These are phyloP conservation scores for Backusella morwellensis DNA, from an alignment of 192 early-diverging fungal genomes.

Conservation along the genomic window DNA sequence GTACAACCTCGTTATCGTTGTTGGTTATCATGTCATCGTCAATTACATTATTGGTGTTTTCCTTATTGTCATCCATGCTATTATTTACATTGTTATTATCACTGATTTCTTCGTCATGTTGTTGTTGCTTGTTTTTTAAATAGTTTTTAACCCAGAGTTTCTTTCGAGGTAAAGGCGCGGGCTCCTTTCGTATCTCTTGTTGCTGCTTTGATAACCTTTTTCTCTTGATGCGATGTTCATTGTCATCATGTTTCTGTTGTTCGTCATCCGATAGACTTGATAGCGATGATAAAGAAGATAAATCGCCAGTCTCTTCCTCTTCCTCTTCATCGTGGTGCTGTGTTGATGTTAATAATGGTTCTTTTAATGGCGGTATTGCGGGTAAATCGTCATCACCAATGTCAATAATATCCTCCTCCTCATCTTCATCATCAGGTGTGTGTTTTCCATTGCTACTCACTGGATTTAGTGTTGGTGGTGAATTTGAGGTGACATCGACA, in stretches of 20 bases:
- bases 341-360: slow-evolving; percentile 6
- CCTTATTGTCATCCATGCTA: not conserved
- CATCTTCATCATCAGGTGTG: slow-evolving; percentile 11
- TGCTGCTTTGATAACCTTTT: not conserved
- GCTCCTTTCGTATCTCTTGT: not conserved
- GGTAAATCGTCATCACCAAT: slow-evolving; percentile 25
- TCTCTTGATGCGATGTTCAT: not conserved
- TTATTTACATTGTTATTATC: not conserved
- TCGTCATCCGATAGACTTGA: slow-evolving; percentile 12
- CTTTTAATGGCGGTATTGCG: not conserved
- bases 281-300: slow-evolving; percentile 8
- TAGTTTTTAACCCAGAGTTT: not conserved
- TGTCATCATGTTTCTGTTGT: not conserved
- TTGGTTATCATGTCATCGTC: not conserved
- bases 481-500: slow-evolving; percentile 27
- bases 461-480: slow-evolving; percentile 4
- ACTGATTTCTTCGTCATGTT: not conserved
- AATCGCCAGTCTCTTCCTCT: not conserved
- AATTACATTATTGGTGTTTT: not conserved
- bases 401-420: slow-evolving; percentile 22
- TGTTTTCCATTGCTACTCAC: not conserved
- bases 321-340: slow-evolving; percentile 15
- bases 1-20: not conserved
- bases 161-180: not conserved
- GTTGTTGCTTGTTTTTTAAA: not conserved